A percentile compares a stretch with the other conserved stretches of the same genome.
These are phyloP conservation scores for Zizania latifolia DNA, from an alignment of 176 grass and related monocot species.

Conservation along the genomic window DNA sequence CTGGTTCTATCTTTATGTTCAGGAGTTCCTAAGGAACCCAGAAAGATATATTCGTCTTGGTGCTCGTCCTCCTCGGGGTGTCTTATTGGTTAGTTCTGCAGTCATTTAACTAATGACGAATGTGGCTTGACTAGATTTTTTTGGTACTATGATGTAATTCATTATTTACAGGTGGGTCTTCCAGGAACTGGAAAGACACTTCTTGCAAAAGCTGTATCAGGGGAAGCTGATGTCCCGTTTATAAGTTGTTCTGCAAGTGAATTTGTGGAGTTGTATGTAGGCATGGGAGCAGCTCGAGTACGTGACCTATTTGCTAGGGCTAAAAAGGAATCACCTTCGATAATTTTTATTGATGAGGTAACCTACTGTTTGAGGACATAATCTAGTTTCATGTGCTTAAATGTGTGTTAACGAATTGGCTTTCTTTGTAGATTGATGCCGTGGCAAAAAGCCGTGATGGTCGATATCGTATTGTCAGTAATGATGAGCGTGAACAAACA, in stretches of 20 bases:
- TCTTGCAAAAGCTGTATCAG: conserved; percentile 95
- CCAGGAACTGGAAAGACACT: conserved; percentile 99
- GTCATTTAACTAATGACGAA: not conserved
- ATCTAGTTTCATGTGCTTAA: conserved; percentile 20
- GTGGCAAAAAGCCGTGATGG: conserved; percentile 99
- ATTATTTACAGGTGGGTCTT: conserved; percentile 73
- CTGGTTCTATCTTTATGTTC: conserved; percentile 26
- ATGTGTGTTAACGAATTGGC: conserved; percentile 11
- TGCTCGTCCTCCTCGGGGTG: conserved; percentile 96
- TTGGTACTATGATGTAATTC: conserved; percentile 24
- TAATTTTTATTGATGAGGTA: conserved; percentile 99
- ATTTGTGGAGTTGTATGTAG: conserved; percentile 98
- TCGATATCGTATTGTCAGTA: conserved; percentile 85
- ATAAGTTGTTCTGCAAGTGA: conserved; percentile 99
- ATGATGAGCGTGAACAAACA: conserved; percentile 97
- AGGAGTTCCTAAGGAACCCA: conserved; percentile 97
- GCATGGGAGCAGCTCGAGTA: conserved; percentile 96
- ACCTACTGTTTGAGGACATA: not conserved
- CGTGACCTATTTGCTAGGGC: conserved; percentile 97
- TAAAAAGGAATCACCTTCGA: conserved; percentile 88
- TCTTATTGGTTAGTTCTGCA: conserved; percentile 81
- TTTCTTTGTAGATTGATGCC: conserved; percentile 71
- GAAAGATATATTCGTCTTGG: conserved; percentile 91
- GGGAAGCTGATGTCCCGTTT: conserved; percentile 98
- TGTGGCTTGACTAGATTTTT: conserved; percentile 3